Percentiles rank a stretch among this genome's conserved stretches.
Evolutionary conservation across 768 basidiomycete species (phyloP).

Genomic region (Termitomyces heimii): DNA sequence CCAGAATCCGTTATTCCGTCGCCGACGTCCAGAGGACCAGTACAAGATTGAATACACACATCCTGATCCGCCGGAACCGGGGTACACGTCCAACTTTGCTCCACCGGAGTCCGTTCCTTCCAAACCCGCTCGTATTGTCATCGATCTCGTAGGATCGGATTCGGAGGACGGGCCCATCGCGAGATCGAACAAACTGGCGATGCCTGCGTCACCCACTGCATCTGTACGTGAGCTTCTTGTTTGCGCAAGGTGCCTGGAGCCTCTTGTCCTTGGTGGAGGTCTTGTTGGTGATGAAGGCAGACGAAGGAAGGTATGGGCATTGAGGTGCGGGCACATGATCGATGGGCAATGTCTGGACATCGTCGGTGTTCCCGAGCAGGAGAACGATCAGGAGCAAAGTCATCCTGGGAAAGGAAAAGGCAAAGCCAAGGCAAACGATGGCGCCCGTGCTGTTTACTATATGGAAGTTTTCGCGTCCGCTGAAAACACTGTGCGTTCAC

Average conservation of each 20-base stretch:
- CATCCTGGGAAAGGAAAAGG: not conserved
- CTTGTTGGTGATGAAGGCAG: conserved; percentile 39
- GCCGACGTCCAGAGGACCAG: conserved; percentile 20
- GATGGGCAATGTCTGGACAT: conserved; percentile 70
- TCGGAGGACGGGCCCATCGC: conserved; percentile 28
- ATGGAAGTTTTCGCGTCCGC: conserved; percentile 8
- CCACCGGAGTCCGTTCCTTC: conserved; percentile 26
- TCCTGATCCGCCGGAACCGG: conserved; percentile 45
- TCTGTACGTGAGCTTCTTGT: conserved; percentile 43
- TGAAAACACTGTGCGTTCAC: conserved; percentile 45
- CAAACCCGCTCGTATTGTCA: conserved; percentile 28
- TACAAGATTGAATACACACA: conserved; percentile 66
- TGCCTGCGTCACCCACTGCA: conserved; percentile 5
- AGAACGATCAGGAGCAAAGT: conserved; percentile 5
- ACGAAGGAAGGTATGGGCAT: conserved; percentile 54
- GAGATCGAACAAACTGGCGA: conserved; percentile 4
- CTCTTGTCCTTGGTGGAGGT: conserved; percentile 49
- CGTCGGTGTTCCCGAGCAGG: conserved; percentile 30
- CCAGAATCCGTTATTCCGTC: conserved; percentile 6
- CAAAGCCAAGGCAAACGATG: conserved; percentile 1
- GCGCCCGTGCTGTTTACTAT: not conserved
- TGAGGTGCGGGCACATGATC: conserved; percentile 73
- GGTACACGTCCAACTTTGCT: conserved; percentile 66
- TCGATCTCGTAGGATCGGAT: conserved; percentile 20
- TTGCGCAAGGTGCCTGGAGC: conserved; percentile 63